phyloP scores from a whole-genome alignment of 805 yeast species.

The Sugiyamaella smithiae region DNA sequence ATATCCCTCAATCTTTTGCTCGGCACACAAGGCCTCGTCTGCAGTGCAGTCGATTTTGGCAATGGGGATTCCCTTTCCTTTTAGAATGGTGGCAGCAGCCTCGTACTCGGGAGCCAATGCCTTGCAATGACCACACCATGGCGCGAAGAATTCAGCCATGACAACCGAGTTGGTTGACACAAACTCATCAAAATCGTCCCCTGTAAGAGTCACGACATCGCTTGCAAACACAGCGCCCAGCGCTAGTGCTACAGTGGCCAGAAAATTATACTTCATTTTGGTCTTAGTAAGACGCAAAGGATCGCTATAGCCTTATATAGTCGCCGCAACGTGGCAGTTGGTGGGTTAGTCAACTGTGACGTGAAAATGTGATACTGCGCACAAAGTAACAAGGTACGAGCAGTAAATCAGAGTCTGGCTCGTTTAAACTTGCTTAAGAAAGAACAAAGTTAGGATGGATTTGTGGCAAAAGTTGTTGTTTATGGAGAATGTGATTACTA shows the following conservation, averaged over 20 bases:
- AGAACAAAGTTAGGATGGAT: too few species aligned
- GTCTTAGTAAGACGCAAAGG: background rate
- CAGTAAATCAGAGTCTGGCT: too few species aligned
- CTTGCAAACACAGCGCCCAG: constrained; percentile 65
- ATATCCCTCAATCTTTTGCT: constrained; percentile 67
- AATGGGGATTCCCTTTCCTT: constrained; percentile 36
- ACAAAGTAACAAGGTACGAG: too few species aligned
- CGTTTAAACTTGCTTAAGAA: too few species aligned
- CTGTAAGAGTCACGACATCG: constrained; percentile 77
- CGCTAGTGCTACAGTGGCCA: constrained; percentile 37
- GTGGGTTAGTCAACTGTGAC: too few species aligned
- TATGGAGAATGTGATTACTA: too few species aligned
- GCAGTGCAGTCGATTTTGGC: constrained; percentile 82
- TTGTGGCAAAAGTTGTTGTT: too few species aligned
- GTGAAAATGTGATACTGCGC: too few species aligned
- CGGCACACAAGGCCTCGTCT: constrained; percentile 65
- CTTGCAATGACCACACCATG: constrained; percentile 97
- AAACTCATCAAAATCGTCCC: constrained; percentile 62
- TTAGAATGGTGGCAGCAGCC: constrained; percentile 61
- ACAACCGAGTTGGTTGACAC: constrained; percentile 68
- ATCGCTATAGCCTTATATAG: background rate
- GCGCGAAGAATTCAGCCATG: constrained; percentile 87
- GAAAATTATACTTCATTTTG: constrained; percentile 39
- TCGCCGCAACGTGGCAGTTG: constrained; percentile 6
- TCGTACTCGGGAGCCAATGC: constrained; percentile 61